Percentiles rank a stretch among this genome's conserved stretches.
Evolutionary conservation across 2,329 filamentous ascomycete genomes (phyloP).

Genomic region (Stagonosporopsis vannaccii): DNA sequence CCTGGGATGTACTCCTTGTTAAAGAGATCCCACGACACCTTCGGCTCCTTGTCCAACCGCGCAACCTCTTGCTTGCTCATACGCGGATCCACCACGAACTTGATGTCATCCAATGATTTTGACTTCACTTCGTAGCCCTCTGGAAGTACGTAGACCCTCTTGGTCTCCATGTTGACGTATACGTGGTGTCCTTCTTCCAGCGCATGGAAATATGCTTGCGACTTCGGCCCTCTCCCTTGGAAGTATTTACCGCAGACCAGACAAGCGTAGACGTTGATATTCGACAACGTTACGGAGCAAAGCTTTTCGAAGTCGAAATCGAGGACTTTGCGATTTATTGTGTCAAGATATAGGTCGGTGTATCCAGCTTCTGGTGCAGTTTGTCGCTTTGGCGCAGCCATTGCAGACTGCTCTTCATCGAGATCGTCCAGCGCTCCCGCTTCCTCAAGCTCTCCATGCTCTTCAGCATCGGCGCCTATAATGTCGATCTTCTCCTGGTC

Average conservation of each 20-base stretch:
- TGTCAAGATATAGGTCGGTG: slow-evolving; percentile 95
- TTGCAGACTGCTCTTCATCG: slow-evolving; percentile 49
- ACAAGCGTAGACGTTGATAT: slow-evolving; percentile 98
- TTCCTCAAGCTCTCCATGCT: slow-evolving; percentile 49
- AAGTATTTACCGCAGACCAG: slow-evolving; percentile 98
- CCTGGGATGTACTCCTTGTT: slow-evolving; percentile 90
- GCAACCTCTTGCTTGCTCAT: slow-evolving; percentile 83
- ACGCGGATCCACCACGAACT: slow-evolving; percentile 92
- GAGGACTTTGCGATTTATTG: slow-evolving; percentile 88
- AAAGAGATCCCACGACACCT: slow-evolving; percentile 75
- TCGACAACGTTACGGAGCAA: slow-evolving; percentile 93
- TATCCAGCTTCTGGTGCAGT: slow-evolving; percentile 84
- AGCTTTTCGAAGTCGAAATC: slow-evolving; percentile 99
- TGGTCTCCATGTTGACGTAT: slow-evolving; percentile 95
- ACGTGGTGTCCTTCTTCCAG: slow-evolving; percentile 96
- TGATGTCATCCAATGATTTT: slow-evolving; percentile 95
- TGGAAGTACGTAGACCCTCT: slow-evolving; percentile 88
- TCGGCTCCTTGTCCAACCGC: slow-evolving; percentile 73
- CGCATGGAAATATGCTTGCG: slow-evolving; percentile 96
- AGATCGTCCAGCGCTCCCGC: slow-evolving; percentile 41
- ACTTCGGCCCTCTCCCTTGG: slow-evolving; percentile 90
- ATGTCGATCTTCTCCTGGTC: slow-evolving; percentile 44
- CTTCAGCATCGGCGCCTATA: slow-evolving; percentile 43
- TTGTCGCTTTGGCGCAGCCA: slow-evolving; percentile 68
- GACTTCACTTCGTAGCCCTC: slow-evolving; percentile 97